Base-by-base conservation (phyloP, 2,329 filamentous ascomycete species). In the Cordyceps cateniannulata region DNA sequence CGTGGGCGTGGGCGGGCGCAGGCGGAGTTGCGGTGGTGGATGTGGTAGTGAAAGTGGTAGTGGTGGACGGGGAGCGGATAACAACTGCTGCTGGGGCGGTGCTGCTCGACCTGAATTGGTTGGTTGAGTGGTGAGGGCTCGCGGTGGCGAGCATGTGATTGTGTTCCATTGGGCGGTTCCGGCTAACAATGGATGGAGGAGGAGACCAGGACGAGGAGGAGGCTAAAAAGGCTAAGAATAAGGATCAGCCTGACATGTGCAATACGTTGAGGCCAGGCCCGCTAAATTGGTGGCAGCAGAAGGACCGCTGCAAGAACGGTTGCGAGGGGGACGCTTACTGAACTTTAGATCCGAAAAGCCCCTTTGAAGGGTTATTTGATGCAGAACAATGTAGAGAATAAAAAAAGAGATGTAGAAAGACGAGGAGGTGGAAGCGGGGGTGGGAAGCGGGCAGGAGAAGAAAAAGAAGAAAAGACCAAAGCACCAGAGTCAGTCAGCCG, bases 121-220 rank as follows among this genome's bases (percentile, higher is more conserved):
- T 35, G 32, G 32, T 35, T 35, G 32, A 35, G 32, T 35, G 32
- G 32, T 35, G 32, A 35, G 32, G 32, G 63, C 62, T 61, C 52
- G 56, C 38, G 27, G 63, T 58, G 38, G 57, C 62, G 65, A 65
- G 65, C 66, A 67, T 67, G 66, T 67, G 66, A 67, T 67, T 65
- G 62, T 62, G 65, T 60, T 45, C 25, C 57, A 60, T 60, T 29
- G 40, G 48, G 42, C 38, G 16, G 38, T 35, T 18, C 38, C 38
- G 38, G 38, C 38, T 42, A 42, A 42, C 38, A 42, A 42, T 42
- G 38, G 32, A 35, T 35, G 32, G 32, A 14, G 32, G 8, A 35
- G 32, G 32, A 35, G 32, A 35, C 32, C 2, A 35, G 32, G 32
- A 35, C n/a, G 32, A 42, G 16, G n/a, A 42, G 40, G 35, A 44